A percentile compares a stretch with the other conserved stretches of the same genome.
phyloP scores from a whole-genome alignment of 2,329 filamentous ascomycete species.

The Penicillium sp. region DNA sequence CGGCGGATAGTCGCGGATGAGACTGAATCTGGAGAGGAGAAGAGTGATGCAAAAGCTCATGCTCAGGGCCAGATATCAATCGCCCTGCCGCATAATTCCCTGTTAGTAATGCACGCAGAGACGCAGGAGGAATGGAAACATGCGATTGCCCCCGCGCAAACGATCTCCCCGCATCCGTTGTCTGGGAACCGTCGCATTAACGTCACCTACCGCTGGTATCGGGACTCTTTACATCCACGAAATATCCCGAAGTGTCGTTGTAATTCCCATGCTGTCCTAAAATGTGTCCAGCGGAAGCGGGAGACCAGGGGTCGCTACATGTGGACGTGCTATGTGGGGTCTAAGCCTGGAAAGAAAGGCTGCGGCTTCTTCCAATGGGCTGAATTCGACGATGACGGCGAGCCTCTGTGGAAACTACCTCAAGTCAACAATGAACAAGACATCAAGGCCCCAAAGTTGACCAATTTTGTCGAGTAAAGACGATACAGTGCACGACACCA shows the following conservation, averaged over 20 bases:
- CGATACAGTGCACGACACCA: not conserved
- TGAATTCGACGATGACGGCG: slow-evolving; percentile 83
- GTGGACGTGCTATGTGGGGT: slow-evolving; percentile 86
- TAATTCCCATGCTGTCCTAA: slow-evolving; percentile 68
- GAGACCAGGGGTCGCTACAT: slow-evolving; percentile 82
- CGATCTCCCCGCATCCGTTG: slow-evolving; percentile 83
- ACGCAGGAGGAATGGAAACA: slow-evolving; percentile 99
- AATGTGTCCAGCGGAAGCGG: slow-evolving; percentile 79
- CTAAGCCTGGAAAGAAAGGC: slow-evolving; percentile 51
- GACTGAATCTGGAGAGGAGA: slow-evolving; percentile 27
- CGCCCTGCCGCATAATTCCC: slow-evolving; percentile 90
- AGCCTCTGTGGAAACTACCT: slow-evolving; percentile 65
- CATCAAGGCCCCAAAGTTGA: slow-evolving; percentile 30
- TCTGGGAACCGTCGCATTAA: slow-evolving; percentile 84
- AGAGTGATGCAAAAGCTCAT: slow-evolving; percentile 52
- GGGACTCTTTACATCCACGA: slow-evolving; percentile 74
- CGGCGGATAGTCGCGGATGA: slow-evolving; percentile 69
- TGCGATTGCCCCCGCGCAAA: slow-evolving; percentile 72
- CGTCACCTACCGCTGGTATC: slow-evolving; percentile 90
- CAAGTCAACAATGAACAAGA: slow-evolving; percentile 20
- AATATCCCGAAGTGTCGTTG: slow-evolving; percentile 81
- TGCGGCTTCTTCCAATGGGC: slow-evolving; percentile 87
- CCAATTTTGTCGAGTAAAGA: slow-evolving; percentile 29
- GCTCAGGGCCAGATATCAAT: slow-evolving; percentile 86
- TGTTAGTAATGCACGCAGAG: slow-evolving; percentile 94